phyloP scores from a whole-genome alignment of 805 yeast genomes.

The Sugiyamaella americana region DNA sequence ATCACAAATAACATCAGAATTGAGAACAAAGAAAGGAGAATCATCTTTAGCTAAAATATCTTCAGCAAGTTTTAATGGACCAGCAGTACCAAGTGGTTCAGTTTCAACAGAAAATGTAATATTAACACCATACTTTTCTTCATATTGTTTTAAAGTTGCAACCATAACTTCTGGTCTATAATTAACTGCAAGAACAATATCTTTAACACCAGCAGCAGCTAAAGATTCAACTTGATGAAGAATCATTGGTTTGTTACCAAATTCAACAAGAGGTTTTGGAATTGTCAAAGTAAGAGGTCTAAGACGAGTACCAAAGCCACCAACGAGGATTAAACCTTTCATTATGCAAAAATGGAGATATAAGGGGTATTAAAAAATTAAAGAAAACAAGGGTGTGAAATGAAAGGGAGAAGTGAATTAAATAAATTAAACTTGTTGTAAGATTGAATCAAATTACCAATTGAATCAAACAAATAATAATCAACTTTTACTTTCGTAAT shows the following conservation, averaged over 20 bases:
- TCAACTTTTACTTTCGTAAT: too few relatives aligned
- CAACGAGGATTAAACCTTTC: constrained; percentile 97
- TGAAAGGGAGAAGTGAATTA: background rate
- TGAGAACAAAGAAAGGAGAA: constrained; percentile 93
- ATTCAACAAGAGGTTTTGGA: constrained; percentile 96
- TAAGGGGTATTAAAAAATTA: background rate
- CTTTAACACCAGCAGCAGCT: constrained; percentile 98
- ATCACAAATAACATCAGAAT: constrained; percentile 98
- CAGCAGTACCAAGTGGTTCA: constrained; percentile 99
- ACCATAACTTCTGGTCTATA: constrained; percentile 99
- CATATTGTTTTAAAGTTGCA: constrained; percentile 87
- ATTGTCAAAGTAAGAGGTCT: constrained; percentile 94
- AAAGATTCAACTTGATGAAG: constrained; percentile 97
- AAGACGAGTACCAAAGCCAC: constrained; percentile 99
- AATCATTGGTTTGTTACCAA: constrained; percentile 99
- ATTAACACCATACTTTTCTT: constrained; percentile 85
- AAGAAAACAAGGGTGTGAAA: background rate
- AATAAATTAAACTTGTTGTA: too few relatives aligned
- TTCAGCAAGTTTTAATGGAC: constrained; percentile 97
- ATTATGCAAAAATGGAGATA: constrained; percentile 33
- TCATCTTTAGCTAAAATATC: constrained; percentile 87
- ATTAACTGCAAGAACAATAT: constrained; percentile 96
- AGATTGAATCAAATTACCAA: too few relatives aligned
- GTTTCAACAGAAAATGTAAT: constrained; percentile 98
- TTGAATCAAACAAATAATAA: too few relatives aligned